These are phyloP conservation scores for Pestalotiopsis sp. DNA, from an alignment of 2,329 filamentous ascomycete species.

Conservation along the genomic window DNA sequence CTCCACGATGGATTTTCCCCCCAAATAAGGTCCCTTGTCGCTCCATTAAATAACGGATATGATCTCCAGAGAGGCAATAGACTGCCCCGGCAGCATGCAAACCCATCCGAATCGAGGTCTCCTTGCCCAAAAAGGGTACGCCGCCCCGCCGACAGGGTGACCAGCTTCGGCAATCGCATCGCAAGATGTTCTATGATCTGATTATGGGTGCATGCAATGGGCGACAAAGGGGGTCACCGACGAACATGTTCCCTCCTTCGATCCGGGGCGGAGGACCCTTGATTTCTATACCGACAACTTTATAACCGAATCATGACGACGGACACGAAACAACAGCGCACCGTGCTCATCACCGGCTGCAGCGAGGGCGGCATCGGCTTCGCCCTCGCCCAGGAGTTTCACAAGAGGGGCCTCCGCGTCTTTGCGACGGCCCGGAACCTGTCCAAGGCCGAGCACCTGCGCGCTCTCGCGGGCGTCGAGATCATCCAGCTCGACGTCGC, in stretches of 20 bases:
- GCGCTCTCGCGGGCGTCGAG: conserved; percentile 34
- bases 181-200: neutral
- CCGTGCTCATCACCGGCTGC: conserved; percentile 34
- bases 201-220: neutral
- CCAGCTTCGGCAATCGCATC: neutral
- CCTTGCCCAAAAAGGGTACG: too few species aligned
- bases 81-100: neutral
- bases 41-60: neutral
- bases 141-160: neutral
- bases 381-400: conserved; percentile 41
- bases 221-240: neutral
- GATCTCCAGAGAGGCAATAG: neutral
- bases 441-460: conserved; percentile 34
- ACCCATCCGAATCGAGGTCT: neutral
- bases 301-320: neutral
- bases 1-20: neutral
- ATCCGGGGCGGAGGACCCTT: neutral
- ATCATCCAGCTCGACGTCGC: conserved; percentile 45
- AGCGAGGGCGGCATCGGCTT: conserved; percentile 43
- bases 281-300: neutral
- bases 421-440: conserved; percentile 42
- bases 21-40: neutral
- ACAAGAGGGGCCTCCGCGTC: conserved; percentile 38
- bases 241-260: neutral
- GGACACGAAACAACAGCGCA: neutral